These are phyloP conservation scores for Claviceps purpurea DNA, from an alignment of 2,329 filamentous ascomycete genomes.

Conservation along the genomic window DNA sequence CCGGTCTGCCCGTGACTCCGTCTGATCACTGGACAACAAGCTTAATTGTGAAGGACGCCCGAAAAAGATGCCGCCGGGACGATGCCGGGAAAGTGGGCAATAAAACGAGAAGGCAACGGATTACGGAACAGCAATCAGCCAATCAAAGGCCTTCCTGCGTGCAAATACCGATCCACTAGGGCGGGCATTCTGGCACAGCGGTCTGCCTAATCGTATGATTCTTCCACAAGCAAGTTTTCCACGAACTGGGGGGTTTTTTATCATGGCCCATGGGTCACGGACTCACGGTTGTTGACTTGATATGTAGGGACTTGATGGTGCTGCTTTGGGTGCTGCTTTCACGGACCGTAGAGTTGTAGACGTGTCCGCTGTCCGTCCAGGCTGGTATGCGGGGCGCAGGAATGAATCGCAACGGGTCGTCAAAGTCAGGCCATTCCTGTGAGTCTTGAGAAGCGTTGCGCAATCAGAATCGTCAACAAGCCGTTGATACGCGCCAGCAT, in stretches of 20 bases:
- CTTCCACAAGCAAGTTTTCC: conserved; percentile 5
- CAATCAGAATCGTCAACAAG: not conserved
- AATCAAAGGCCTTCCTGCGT: not conserved
- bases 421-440: conserved; percentile 10
- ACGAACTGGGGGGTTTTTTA: conserved; percentile 4
- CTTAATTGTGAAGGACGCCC: not conserved
- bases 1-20: too few species aligned
- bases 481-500: not conserved
- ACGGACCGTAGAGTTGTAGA: not conserved
- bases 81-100: not conserved
- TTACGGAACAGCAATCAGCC: not conserved
- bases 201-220: conserved; percentile 8
- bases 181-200: conserved; percentile 1
- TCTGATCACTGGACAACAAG: not conserved
- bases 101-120: not conserved
- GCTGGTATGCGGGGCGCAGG: not conserved
- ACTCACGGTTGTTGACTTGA: not conserved
- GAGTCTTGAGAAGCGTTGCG: not conserved
- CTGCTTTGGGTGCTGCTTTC: not conserved
- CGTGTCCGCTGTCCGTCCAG: not conserved
- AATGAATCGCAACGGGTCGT: conserved; percentile 1
- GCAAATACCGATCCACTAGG: conserved; percentile 1
- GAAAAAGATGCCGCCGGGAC: not conserved
- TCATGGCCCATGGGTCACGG: not conserved
- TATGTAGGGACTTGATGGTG: conserved; percentile 1